phyloP scores from a whole-genome alignment of 345 rosid species.

The Syzygium aromaticum region DNA sequence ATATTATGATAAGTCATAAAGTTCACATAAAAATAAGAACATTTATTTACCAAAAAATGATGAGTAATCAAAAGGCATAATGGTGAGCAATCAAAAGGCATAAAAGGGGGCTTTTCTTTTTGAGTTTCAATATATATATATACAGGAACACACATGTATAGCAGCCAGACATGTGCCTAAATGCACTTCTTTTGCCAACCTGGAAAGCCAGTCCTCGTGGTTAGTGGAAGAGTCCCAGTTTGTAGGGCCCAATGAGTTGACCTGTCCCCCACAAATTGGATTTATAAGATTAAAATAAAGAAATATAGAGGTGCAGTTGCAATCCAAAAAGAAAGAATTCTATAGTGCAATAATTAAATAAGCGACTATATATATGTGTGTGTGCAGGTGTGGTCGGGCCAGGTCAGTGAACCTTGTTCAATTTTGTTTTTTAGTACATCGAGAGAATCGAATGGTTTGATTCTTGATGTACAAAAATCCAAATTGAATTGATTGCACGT shows the following conservation, averaged over 20 bases:
- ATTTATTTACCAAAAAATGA: not conserved
- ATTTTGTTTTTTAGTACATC: not conserved
- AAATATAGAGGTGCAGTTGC: not conserved
- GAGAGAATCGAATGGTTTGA: not conserved
- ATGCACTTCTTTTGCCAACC: not conserved
- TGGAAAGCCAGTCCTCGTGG: not conserved
- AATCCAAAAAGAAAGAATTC: not conserved
- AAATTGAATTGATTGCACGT: too few relatives aligned
- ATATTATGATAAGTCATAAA: not conserved
- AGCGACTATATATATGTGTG: not conserved
- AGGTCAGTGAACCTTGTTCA: not conserved
- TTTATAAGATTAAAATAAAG: not conserved
- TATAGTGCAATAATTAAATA: not conserved
- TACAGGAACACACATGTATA: too few relatives aligned
- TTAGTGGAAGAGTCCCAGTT: not conserved
- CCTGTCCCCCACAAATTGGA: not conserved
- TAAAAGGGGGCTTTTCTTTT: not conserved
- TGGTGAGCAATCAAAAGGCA: not conserved
- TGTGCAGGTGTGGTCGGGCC: not conserved
- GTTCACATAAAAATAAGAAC: not conserved
- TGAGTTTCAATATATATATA: not conserved
- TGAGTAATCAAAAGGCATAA: not conserved
- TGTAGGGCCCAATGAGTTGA: not conserved
- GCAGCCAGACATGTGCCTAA: not conserved
- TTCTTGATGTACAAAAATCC: too few relatives aligned